phyloP scores from a whole-genome alignment of 495 filamentous ascomycete genomes.

The Jackrogersella multiformis region DNA sequence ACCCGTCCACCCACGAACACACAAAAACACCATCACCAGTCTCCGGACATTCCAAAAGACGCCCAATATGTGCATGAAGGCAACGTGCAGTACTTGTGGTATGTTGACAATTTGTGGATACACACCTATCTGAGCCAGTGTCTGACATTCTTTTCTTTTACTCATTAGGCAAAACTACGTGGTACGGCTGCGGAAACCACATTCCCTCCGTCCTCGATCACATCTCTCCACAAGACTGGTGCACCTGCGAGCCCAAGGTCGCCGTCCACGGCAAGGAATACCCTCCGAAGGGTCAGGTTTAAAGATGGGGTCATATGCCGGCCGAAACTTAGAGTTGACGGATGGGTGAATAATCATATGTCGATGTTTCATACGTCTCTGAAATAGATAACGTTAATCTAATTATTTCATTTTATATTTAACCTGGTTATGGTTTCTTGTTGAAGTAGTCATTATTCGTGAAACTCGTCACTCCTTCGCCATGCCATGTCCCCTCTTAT shows the following conservation, averaged over 20 bases:
- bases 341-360: no score
- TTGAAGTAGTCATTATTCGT: neutral
- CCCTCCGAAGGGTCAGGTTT: slow-evolving; percentile 61
- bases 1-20: no score
- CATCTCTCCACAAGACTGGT: slow-evolving; percentile 67
- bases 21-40: no score
- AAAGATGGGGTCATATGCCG: neutral
- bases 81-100: slow-evolving; percentile 43
- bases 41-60: slow-evolving; percentile 10
- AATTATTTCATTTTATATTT: neutral
- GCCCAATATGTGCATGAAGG: slow-evolving; percentile 47
- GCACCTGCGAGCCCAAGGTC: slow-evolving; percentile 69
- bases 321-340: neutral
- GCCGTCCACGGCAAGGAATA: slow-evolving; percentile 68
- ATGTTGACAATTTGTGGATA: slow-evolving; percentile 5
- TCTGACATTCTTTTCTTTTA: neutral
- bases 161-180: slow-evolving; percentile 68
- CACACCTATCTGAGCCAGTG: neutral
- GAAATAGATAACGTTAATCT: neutral
- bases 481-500: neutral
- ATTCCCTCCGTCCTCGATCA: slow-evolving; percentile 72
- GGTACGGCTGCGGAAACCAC: slow-evolving; percentile 77
- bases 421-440: neutral
- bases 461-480: neutral
- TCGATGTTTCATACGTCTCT: no score